phyloP scores from a whole-genome alignment of 1,284 basidiomycete species.

The Mycosarcoma mackinlayi region DNA sequence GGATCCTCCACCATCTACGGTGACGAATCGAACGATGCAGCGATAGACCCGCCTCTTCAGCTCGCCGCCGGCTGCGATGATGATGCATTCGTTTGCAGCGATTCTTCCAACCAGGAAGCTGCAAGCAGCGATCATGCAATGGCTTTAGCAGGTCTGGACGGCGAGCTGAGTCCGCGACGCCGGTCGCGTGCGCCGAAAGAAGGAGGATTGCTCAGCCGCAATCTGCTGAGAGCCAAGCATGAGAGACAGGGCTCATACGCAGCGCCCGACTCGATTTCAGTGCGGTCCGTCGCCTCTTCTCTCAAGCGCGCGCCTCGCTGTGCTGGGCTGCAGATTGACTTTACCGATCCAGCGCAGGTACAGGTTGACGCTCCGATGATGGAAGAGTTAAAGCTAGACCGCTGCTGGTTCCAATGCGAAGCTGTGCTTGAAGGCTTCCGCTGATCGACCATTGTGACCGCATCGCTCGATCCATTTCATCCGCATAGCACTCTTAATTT shows the following conservation, averaged over 20 bases:
- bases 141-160: background rate
- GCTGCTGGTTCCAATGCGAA: constrained; percentile 56
- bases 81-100: no score
- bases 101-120: no score
- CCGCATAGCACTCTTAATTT: background rate
- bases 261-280: constrained; percentile 37
- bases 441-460: background rate
- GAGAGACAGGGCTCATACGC: constrained; percentile 18
- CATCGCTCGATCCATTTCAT: background rate
- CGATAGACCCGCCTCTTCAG: background rate
- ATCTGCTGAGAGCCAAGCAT: constrained; percentile 23
- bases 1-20: constrained; percentile 31
- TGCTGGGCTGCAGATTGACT: constrained; percentile 34
- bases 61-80: constrained; percentile 1
- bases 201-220: constrained; percentile 32
- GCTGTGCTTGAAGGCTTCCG: constrained; percentile 44
- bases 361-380: background rate
- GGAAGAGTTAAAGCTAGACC: background rate
- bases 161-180: constrained; percentile 4
- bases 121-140: background rate
- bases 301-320: constrained; percentile 34
- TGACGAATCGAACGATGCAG: constrained; percentile 22
- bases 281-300: constrained; percentile 15
- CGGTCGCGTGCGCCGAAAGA: constrained; percentile 34
- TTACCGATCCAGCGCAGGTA: constrained; percentile 18